Percentiles rank a stretch among this genome's conserved stretches.
Evolutionary conservation across 768 basidiomycete species (phyloP).

Genomic region (Termitomyces bulborhizus): DNA sequence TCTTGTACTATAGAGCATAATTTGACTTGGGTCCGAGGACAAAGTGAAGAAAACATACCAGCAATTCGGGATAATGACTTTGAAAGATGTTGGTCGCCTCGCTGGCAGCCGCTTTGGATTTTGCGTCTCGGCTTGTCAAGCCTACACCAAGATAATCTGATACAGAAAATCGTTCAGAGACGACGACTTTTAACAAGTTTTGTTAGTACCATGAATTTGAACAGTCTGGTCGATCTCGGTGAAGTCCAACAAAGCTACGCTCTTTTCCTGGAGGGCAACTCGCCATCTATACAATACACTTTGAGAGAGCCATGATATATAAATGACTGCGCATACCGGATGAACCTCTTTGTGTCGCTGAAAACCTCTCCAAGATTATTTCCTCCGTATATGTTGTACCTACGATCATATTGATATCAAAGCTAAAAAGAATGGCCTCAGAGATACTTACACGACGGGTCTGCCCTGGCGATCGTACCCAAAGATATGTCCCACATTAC

Average conservation of each 20-base stretch:
- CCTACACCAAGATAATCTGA: constrained; percentile 74
- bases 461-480: constrained; percentile 68
- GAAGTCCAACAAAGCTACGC: constrained; percentile 61
- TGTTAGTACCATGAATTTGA: constrained; percentile 58
- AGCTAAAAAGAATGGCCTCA: background rate
- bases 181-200: background rate
- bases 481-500: constrained; percentile 53
- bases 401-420: constrained; percentile 18
- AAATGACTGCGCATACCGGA: constrained; percentile 42
- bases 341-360: constrained; percentile 67
- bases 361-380: constrained; percentile 68
- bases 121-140: constrained; percentile 59
- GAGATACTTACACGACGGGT: constrained; percentile 56
- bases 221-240: constrained; percentile 65
- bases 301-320: background rate
- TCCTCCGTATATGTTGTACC: constrained; percentile 78
- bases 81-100: constrained; percentile 73
- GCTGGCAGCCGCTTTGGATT: constrained; percentile 71
- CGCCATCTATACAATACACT: constrained; percentile 55
- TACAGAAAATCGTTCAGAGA: background rate
- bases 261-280: constrained; percentile 69
- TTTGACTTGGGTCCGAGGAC: background rate
- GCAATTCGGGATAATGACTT: constrained; percentile 73
- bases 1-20: constrained; percentile 41
- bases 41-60: constrained; percentile 35